Base-by-base conservation (phyloP, 2,329 filamentous ascomycete genomes). In the Hyphodiscus sp. region DNA sequence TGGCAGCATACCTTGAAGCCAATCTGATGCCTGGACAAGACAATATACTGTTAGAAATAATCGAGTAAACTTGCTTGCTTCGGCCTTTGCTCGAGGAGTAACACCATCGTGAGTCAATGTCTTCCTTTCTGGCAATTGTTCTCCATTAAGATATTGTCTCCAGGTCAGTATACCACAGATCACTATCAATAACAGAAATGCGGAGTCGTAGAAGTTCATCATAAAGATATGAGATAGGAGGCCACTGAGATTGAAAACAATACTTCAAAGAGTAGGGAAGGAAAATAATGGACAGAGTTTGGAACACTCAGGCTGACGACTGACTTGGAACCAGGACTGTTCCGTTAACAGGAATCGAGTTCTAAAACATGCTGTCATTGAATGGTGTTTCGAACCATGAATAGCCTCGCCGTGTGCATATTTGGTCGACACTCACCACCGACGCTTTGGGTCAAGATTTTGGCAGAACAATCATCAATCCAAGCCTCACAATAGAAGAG, bases 1-100 rank as follows among this genome's bases (percentile, higher is more conserved):
- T 1, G 19, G 20, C 2, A 51, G n/a, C 20, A 55, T 63, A 73
- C 73, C 74, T 68, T 78, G 75, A 26, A 79, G 71, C 76, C 75
- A 79, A 63, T 79, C 76, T 9, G 76, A 72, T 49, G 69, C 74
- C 71, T 77, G 76, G 20, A 76, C 72, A 5, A 79, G 68, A 54
- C 73, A 69, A 50, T 77, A 79, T 29, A 78, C 75, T 15, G 61
- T 55, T 20, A 74, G 65, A 61, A 75, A 75, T 19, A 65, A 50
- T 23, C 60, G 50, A 38, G 55, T 60, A 43, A 66, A 66, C 44
- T 59, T 46, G 30, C 45, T 58, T 10, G 63, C 65, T 53, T 65
- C 64, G 48, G 57, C 58, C 43, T 62, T 65, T 26, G 59, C 60
- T 54, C 49, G 54, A 53, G 62, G 63, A n/a, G 56, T 61, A 26